These are phyloP conservation scores for Litchi chinensis DNA, from an alignment of 345 rosid species.

Conservation along the genomic window DNA sequence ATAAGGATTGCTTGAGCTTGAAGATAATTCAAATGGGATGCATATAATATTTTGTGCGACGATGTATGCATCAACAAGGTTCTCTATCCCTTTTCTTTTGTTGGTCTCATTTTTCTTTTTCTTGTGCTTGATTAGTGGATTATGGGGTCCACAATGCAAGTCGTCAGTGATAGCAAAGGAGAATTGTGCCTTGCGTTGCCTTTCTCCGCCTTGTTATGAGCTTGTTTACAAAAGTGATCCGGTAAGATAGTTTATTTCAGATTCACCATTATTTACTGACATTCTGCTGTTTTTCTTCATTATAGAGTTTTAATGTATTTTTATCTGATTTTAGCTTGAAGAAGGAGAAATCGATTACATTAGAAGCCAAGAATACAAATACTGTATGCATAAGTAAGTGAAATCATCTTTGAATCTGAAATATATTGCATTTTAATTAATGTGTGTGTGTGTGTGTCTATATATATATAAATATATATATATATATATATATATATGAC, in stretches of 20 bases:
- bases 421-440: background rate
- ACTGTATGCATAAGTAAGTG: slow-evolving; percentile 84
- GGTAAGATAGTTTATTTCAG: slow-evolving; percentile 37
- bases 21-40: background rate
- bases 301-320: background rate
- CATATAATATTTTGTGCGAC: background rate
- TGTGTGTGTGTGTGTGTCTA: background rate
- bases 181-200: slow-evolving; percentile 80
- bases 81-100: background rate
- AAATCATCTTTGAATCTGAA: background rate
- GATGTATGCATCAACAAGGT: background rate
- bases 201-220: slow-evolving; percentile 71
- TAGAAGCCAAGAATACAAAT: slow-evolving; percentile 80
- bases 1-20: background rate
- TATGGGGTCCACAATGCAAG: slow-evolving; percentile 82
- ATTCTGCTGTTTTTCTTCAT: background rate
- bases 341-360: slow-evolving; percentile 79
- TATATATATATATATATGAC: no score
- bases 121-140: slow-evolving; percentile 53
- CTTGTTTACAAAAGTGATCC: slow-evolving; percentile 81
- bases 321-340: slow-evolving; percentile 58
- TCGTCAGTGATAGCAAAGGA: slow-evolving; percentile 63
- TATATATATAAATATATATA: no score
- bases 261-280: background rate
- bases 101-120: slow-evolving; percentile 2